A percentile compares a stretch with the other conserved stretches of the same genome.
phyloP scores from a whole-genome alignment of 2,329 filamentous ascomycete species.

The Colletotrichum neosansevieriae region DNA sequence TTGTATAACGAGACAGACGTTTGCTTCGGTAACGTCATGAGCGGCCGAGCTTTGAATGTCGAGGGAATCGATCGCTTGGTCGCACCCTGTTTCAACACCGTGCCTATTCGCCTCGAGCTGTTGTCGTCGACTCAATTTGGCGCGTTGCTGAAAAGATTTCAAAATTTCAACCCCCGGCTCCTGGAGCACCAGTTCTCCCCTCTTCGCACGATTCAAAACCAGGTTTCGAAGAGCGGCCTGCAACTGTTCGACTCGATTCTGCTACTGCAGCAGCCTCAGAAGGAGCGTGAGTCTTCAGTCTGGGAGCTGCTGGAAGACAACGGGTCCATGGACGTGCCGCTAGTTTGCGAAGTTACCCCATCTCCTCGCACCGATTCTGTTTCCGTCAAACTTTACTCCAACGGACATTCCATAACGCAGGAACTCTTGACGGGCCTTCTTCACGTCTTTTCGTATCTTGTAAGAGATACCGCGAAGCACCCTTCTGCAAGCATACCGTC shows the following conservation, averaged over 20 bases:
- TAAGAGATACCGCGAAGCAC: slow-evolving; percentile 32
- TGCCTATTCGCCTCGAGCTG: slow-evolving; percentile 76
- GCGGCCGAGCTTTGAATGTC: slow-evolving; percentile 76
- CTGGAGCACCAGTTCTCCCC: slow-evolving; percentile 81
- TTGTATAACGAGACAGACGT: slow-evolving; percentile 72
- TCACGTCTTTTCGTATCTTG: not conserved
- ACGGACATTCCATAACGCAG: slow-evolving; percentile 46
- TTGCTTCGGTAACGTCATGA: slow-evolving; percentile 90
- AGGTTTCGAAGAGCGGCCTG: slow-evolving; percentile 54
- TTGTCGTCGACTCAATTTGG: slow-evolving; percentile 60
- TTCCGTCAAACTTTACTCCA: slow-evolving; percentile 72
- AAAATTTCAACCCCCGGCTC: slow-evolving; percentile 70
- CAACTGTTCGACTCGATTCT: slow-evolving; percentile 84
- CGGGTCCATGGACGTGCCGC: slow-evolving; percentile 78
- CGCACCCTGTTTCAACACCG: slow-evolving; percentile 93
- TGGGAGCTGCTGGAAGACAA: slow-evolving; percentile 70
- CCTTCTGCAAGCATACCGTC: slow-evolving; percentile 37
- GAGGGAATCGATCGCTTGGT: slow-evolving; percentile 77
- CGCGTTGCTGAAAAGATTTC: slow-evolving; percentile 70
- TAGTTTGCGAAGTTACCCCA: slow-evolving; percentile 82
- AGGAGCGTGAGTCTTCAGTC: slow-evolving; percentile 65
- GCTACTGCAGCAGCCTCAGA: slow-evolving; percentile 77
- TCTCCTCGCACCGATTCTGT: slow-evolving; percentile 64
- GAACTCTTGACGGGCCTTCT: slow-evolving; percentile 1
- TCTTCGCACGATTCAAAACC: slow-evolving; percentile 76